These are phyloP conservation scores for Blastomyces gilchristii DNA, from an alignment of 2,329 filamentous ascomycete genomes.

Conservation along the genomic window DNA sequence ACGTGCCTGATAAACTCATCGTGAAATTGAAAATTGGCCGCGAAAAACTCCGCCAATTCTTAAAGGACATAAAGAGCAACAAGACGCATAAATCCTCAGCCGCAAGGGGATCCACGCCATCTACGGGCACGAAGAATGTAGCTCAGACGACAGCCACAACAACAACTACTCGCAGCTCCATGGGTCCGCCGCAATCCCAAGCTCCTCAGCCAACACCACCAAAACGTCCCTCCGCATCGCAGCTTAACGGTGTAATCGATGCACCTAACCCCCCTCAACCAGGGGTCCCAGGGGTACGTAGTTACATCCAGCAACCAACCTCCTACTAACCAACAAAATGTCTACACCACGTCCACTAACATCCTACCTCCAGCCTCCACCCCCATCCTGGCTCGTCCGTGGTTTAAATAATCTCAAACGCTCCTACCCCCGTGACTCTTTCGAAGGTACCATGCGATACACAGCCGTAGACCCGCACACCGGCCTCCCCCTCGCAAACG, in stretches of 20 bases:
- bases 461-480: conserved; percentile 66
- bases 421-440: conserved; percentile 66
- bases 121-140: conserved; percentile 10
- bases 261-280: conserved; percentile 35
- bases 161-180: conserved; percentile 26
- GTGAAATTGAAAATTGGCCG: conserved; percentile 66
- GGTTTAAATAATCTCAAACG: conserved; percentile 62
- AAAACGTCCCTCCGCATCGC: conserved; percentile 25
- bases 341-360: conserved; percentile 13
- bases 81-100: conserved; percentile 36
- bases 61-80: conserved; percentile 44
- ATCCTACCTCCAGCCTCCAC: conserved; percentile 53
- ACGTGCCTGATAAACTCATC: conserved; percentile 58
- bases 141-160: conserved; percentile 30
- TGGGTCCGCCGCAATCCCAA: conserved; percentile 22
- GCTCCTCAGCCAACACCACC: conserved; percentile 18
- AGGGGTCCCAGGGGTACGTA: conserved; percentile 37
- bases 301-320: conserved; percentile 15
- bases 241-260: conserved; percentile 37
- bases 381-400: conserved; percentile 72
- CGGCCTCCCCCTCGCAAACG: conserved; percentile 45
- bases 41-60: conserved; percentile 58
- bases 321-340: conserved; percentile 8
- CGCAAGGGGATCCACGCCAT: conserved; percentile 15
- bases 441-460: conserved; percentile 87